Evolutionary conservation across 768 basidiomycete genomes (phyloP), one percentile per base, ranked within the genome.

Genomic region (Tricholoma flavovirens): DNA sequence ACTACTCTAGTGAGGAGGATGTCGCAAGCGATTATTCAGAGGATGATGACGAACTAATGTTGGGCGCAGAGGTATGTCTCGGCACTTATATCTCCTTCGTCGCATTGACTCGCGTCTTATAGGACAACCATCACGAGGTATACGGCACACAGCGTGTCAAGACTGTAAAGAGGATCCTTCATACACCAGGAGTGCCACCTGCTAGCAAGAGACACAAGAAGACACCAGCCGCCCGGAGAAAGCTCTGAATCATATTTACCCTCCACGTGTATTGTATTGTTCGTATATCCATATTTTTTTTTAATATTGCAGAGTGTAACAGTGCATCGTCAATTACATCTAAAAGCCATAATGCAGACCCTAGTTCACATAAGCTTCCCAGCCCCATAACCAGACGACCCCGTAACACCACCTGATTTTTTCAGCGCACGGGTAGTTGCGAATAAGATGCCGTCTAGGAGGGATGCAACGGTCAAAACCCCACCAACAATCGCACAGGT

Each of bases 401-500:
- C 69, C 12, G 69, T 62, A 30, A 62, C 60, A 46, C 65, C 64
- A 6, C 65, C 62, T 55, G 74, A 75, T 72, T 86, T 88, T 72
- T 90, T 91, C 59, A 98, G 67, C 46, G 78, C 80, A 58, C 84
- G 83, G 51, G 83, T 80, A 30, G 93, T 88, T 14, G 87, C 88
- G 68, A 96, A 98, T 56, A 97, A 79, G 51, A 90, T 74, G 58
- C 89, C 83, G 70, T 98, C 97, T 51, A 98, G 61, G 12, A 99
- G 73, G 0, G 90, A 88, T 15, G 94, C 95, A 17, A 99, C 87
- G 4, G 97, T 99, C 58, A 99, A 74, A 3, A 98, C 95, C 62
- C 97, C 97, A 61, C 97, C 97, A 26, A 99, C 87, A 64, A 99
- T 98, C 2, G 97, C 97, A 67, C 94, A 97, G 22, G 94, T 95